Base-by-base conservation (phyloP, 2,329 filamentous ascomycete species). In the Pseudopyricularia javanii region DNA sequence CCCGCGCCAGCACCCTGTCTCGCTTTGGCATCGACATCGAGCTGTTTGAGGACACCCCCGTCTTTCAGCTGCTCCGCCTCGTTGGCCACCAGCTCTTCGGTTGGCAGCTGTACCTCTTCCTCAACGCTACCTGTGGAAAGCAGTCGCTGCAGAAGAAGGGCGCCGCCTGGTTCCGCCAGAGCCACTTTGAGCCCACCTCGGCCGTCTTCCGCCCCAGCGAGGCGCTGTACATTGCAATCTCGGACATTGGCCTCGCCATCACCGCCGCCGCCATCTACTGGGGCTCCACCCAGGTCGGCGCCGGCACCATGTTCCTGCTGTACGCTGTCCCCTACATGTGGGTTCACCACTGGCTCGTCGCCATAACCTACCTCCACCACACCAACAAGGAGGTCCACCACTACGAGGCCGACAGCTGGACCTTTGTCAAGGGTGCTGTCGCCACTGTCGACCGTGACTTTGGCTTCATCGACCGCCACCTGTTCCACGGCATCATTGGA, bases 291-390 rank as follows among this genome's bases (percentile, higher is more conserved):
- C 64, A 72, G 28, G 69, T 83, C n/a, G 81, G 79, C 35, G 71
- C 68, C 57, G 74, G 73, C 60, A 83, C 75, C 45, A 72, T 82
- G 15, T 67, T 76, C 53, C 68, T 82, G 47, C 68, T 84, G 15
- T 86, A 85, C 64, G 70, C 73, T 28, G 71, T 83, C 34, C 83
- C 84, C 15, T 87, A 84, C 65, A 69, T 96, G 56, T 96, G 91
- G 91, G 91, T 96, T 52, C 95, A 97, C 80, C 90, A 96, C 81
- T 97, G 91, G 91, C 86, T 97, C 55, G 82, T 88, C 20, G 82
- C 82, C 57, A 87, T 88, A 63, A 88, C 84, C 49, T 88, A 85
- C 67, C 80, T 88, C 20, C 84, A 88, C 67, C 84, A 88, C 73
- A 85, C 81, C 53, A 79, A 86, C 62, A 69, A 68, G n/a, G 66